These are phyloP conservation scores for Lasiosphaeris hirsuta DNA, from an alignment of 495 filamentous ascomycete species.

Conservation along the genomic window DNA sequence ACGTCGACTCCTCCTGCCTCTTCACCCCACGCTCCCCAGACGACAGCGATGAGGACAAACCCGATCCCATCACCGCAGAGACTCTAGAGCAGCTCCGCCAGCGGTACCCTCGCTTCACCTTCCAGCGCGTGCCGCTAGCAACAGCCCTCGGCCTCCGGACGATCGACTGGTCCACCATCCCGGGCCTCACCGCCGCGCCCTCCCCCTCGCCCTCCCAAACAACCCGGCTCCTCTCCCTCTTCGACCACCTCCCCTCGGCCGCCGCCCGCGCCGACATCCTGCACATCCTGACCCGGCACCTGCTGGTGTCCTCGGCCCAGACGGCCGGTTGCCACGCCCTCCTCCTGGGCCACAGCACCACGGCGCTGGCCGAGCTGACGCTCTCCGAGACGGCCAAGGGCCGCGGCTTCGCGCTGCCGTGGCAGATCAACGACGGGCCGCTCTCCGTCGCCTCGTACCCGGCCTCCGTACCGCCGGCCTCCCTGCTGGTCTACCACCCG, in stretches of 20 bases:
- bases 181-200: conserved; percentile 32
- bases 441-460: no score
- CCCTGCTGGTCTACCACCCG: no score
- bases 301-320: conserved; percentile 64
- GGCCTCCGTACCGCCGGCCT: no score
- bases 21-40: neutral
- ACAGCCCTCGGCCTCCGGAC: conserved; percentile 44
- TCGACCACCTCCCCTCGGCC: conserved; percentile 59
- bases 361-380: conserved; percentile 78
- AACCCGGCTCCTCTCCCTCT: conserved; percentile 46
- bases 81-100: conserved; percentile 25
- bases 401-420: conserved; percentile 75
- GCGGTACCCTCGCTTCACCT: conserved; percentile 59
- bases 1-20: conserved; percentile 49
- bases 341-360: conserved; percentile 83
- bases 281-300: conserved; percentile 61
- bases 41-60: neutral
- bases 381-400: conserved; percentile 89
- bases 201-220: conserved; percentile 29
- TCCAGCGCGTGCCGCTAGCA: conserved; percentile 54
- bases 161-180: conserved; percentile 41
- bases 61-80: neutral
- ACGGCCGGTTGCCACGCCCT: conserved; percentile 60
- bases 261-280: conserved; percentile 76
- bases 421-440: conserved; percentile 70